Percentiles rank a stretch among this genome's conserved stretches.
Evolutionary conservation across 805 yeast genomes (phyloP).

Genomic region (Cephaloascus albidus): DNA sequence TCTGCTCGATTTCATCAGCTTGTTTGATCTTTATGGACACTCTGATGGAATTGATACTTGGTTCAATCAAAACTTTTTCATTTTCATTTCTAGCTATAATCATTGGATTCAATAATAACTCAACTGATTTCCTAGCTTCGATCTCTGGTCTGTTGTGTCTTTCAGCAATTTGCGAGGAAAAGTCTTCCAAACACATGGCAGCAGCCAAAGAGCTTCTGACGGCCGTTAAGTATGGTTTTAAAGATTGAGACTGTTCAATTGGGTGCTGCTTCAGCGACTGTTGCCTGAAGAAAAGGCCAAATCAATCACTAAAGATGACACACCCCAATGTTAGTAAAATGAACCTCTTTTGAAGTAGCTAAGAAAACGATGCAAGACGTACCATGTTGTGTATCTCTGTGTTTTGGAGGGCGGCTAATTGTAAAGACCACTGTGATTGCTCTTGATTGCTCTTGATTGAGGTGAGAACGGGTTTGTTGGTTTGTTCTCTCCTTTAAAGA

Average conservation of each 20-base stretch:
- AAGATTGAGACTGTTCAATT: conserved; percentile 74
- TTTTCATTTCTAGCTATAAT: conserved; percentile 87
- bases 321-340: not conserved
- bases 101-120: conserved; percentile 82
- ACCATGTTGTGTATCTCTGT: no score
- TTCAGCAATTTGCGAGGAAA: conserved; percentile 91
- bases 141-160: conserved; percentile 97
- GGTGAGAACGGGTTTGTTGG: no score
- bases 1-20: conserved; percentile 94
- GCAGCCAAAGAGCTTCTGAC: conserved; percentile 91
- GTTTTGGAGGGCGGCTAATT: no score
- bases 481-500: no score
- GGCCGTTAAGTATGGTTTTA: conserved; percentile 89
- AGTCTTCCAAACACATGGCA: conserved; percentile 85
- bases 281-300: no score
- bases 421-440: no score
- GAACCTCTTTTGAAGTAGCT: not conserved
- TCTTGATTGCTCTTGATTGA: no score
- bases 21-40: conserved; percentile 90
- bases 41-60: conserved; percentile 87
- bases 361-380: no score
- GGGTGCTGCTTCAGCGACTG: no score
- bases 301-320: not conserved
- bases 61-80: conserved; percentile 87
- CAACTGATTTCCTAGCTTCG: conserved; percentile 78